These are phyloP conservation scores for Thermomyces lanuginosus DNA, from an alignment of 2,329 filamentous ascomycete species.

Conservation along the genomic window DNA sequence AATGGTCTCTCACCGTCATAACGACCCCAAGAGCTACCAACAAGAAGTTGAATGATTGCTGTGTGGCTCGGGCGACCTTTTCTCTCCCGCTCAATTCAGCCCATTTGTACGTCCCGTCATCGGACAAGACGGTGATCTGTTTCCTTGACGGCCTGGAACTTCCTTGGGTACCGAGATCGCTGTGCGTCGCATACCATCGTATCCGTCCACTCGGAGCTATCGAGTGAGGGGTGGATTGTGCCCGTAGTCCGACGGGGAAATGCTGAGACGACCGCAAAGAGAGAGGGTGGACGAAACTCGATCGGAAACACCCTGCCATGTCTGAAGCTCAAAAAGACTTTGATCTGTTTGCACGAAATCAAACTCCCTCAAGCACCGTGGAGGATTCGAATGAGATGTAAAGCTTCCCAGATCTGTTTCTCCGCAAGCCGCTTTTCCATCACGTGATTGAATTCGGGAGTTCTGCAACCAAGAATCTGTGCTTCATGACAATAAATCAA, in stretches of 20 bases:
- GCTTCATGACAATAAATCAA: too few species aligned
- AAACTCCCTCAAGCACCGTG: too few species aligned
- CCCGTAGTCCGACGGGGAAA: too few species aligned
- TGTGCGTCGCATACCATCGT: slow-evolving; percentile 46
- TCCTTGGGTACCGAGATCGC: slow-evolving; percentile 23
- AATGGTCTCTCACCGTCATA: slow-evolving; percentile 47
- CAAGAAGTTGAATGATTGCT: slow-evolving; percentile 79
- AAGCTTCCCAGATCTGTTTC: too few species aligned
- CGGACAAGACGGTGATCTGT: slow-evolving; percentile 68
- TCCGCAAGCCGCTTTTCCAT: too few species aligned
- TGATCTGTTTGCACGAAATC: too few species aligned
- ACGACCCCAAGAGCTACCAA: slow-evolving; percentile 58
- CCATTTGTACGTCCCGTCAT: slow-evolving; percentile 73
- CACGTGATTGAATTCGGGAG: too few species aligned
- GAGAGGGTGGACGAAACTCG: too few species aligned
- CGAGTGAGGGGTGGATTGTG: neutral
- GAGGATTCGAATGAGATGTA: too few species aligned
- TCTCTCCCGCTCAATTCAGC: slow-evolving; percentile 55
- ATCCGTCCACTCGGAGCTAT: slow-evolving; percentile 6
- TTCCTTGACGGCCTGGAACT: slow-evolving; percentile 39
- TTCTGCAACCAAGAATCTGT: too few species aligned
- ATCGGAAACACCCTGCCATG: too few species aligned
- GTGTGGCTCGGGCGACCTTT: slow-evolving; percentile 69
- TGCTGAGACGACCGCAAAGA: slow-evolving; percentile 2
- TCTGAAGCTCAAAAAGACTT: too few species aligned